Conservation (phyloP, 257 asterid species). For the Knoxia roxburghii region DNA sequence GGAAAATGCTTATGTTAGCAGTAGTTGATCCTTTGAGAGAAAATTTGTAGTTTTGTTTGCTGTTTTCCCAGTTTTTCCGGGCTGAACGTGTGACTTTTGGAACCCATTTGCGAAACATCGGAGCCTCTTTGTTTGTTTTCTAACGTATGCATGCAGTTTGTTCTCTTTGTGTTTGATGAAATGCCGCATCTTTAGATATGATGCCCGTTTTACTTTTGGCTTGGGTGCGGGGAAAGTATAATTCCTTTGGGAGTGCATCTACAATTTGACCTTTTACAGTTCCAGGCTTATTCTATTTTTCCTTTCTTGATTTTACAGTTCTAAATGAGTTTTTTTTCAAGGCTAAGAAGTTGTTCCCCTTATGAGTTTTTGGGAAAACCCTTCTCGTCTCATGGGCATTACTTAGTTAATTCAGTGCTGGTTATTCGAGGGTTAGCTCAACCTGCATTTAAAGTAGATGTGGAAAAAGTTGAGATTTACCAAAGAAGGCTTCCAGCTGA, state of each 20-base stretch:
- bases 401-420: constrained; percentile 29
- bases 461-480: constrained; percentile 63
- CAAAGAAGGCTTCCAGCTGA: constrained; percentile 83
- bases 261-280: no score
- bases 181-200: background rate
- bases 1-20: background rate
- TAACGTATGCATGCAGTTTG: background rate
- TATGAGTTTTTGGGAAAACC: constrained; percentile 28
- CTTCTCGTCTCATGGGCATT: constrained; percentile 18
- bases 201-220: background rate
- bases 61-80: background rate
- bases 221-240: background rate
- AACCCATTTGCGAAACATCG: background rate
- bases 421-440: constrained; percentile 40
- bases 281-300: background rate
- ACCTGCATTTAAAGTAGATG: constrained; percentile 46
- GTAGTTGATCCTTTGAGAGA: background rate
- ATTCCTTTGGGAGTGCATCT: no score
- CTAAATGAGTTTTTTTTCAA: constrained; percentile 57
- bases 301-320: background rate
- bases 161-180: background rate
- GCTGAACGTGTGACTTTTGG: background rate
- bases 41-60: background rate
- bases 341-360: constrained; percentile 41
- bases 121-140: no score